A percentile compares a stretch with the other conserved stretches of the same genome.
phyloP scores from a whole-genome alignment of 306 rosid genomes.

The Cicer chorassanicum region DNA sequence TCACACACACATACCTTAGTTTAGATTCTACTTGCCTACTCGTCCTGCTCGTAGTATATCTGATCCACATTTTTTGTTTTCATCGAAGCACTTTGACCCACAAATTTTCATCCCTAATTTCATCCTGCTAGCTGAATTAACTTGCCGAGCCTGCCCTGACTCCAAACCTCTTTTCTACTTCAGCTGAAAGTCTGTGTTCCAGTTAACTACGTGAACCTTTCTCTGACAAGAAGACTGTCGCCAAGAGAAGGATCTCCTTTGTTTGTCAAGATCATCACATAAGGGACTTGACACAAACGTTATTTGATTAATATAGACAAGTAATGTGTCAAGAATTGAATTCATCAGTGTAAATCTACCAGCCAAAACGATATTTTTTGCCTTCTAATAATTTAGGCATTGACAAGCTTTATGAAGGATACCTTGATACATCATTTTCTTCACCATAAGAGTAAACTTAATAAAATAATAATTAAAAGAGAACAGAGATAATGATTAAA shows the following conservation, averaged over 20 bases:
- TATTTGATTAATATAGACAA: background rate
- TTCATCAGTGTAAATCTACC: background rate
- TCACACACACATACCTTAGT: background rate
- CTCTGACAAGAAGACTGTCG: conserved; percentile 10
- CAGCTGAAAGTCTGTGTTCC: background rate
- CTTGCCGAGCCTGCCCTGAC: background rate
- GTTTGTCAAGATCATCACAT: background rate
- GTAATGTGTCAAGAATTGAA: background rate
- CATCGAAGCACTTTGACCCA: background rate
- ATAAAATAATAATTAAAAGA: background rate
- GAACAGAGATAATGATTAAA: background rate
- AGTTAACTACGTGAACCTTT: background rate
- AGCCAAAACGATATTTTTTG: background rate
- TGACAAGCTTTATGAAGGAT: conserved; percentile 7
- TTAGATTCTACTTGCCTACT: background rate
- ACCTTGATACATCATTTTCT: background rate
- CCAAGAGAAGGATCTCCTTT: background rate
- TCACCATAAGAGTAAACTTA: background rate
- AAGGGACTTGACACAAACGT: background rate
- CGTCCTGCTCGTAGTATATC: background rate
- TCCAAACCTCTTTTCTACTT: background rate
- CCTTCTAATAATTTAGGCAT: background rate
- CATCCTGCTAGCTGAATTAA: background rate
- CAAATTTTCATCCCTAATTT: background rate
- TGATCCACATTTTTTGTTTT: background rate